Evolutionary conservation across 306 rosid species (phyloP), one percentile per base, ranked within the genome.

Genomic region (Coriaria nepalensis): DNA sequence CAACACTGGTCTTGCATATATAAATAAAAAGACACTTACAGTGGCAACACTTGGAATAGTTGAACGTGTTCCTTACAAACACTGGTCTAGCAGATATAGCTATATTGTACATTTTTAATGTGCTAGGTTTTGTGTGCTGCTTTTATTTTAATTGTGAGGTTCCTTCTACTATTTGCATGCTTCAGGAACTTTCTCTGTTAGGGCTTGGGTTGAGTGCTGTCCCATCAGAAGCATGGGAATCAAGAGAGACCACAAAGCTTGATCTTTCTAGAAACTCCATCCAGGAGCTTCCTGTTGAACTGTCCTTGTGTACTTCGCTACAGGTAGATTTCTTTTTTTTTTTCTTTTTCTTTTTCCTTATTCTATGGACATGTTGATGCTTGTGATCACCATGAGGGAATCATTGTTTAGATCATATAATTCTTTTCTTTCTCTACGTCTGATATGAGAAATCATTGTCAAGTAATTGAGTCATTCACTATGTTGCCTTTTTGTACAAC

Each of bases 141-240:
- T 44, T 32, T 37, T 15, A 7, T 13, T 14, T 36, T 47, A 12
- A 13, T 49, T 20, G 29, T 20, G 29, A 20, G 29, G 29, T 20
- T 1, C 29, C 29, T 20, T 20, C 29, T 20, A 46, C 60, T 68
- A 9, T 45, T 40, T 50, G 40, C 49, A 7, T 51, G 47, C 62
- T 60, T 53, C 72, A 88, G 97, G 97, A 88, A 68, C 77, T 88
- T 66, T 81, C 84, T 43, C 61, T 88, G 76, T 80, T 67, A 68
- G 88, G 93, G 63, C 29, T 76, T 60, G 93, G 79, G 59, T 81
- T 87, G 76, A 76, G 47, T 73, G 50, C 61, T 57, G 82, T 87
- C 59, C 94, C 94, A 43, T 64, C 90, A 48, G 86, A 88, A 71
- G 86, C 78, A 42, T 84, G 90, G 95, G 83, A 78, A 68, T 76